Evolutionary conservation across 129 eudicot species (phyloP).

Genomic region (Flaveria brownii): DNA sequence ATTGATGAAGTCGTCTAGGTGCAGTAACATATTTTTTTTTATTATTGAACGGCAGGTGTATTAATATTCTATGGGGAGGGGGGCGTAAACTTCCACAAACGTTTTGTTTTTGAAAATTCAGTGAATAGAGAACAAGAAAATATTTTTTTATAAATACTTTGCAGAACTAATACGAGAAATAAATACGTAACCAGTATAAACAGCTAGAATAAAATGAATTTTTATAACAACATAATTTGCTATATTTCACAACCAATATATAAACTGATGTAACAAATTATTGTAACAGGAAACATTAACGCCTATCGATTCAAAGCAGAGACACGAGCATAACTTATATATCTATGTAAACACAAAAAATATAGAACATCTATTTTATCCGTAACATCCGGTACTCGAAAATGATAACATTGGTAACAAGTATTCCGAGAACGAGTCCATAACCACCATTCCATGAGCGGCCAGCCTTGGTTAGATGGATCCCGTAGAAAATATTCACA

Average conservation of each 20-base stretch:
- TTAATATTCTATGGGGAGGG: too few species aligned
- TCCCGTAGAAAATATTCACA: slow-evolving; percentile 70
- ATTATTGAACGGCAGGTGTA: too few species aligned
- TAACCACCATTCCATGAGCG: slow-evolving; percentile 60
- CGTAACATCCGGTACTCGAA: slow-evolving; percentile 50
- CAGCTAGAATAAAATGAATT: not conserved
- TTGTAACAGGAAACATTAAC: not conserved
- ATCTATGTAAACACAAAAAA: slow-evolving; percentile 13
- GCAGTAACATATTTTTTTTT: too few species aligned
- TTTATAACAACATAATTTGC: not conserved
- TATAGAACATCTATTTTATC: slow-evolving; percentile 26
- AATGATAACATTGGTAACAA: slow-evolving; percentile 36
- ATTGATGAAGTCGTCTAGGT: too few species aligned
- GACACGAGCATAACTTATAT: not conserved
- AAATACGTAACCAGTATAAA: not conserved
- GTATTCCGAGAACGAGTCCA: slow-evolving; percentile 42
- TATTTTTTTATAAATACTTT: too few species aligned
- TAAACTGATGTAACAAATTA: not conserved
- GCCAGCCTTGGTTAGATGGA: slow-evolving; percentile 65
- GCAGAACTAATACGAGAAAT: not conserved
- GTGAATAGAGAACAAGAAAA: too few species aligned
- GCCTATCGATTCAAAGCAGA: not conserved
- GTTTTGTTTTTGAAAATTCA: too few species aligned
- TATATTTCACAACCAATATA: not conserved
- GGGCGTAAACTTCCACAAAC: too few species aligned